A percentile compares a stretch with the other conserved stretches of the same genome.
Evolutionary conservation across 805 yeast genomes (phyloP).

Genomic region (Cyberlindnera petersonii): DNA sequence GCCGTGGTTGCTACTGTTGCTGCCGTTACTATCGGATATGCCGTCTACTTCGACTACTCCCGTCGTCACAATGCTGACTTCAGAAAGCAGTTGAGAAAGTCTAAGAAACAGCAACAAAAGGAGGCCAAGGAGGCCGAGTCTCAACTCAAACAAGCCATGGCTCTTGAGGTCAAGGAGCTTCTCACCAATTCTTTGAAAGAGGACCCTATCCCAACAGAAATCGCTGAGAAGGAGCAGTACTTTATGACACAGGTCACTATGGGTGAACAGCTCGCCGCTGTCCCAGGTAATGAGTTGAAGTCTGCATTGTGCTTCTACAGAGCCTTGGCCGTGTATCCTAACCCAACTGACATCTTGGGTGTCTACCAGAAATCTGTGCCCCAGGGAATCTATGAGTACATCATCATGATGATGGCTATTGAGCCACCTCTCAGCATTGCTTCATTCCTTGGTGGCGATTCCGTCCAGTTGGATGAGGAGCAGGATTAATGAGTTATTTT

Average conservation of each 20-base stretch:
- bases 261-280: slow-evolving; percentile 76
- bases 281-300: slow-evolving; percentile 65
- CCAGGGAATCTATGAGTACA: slow-evolving; percentile 72
- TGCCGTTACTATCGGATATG: slow-evolving; percentile 63
- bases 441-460: slow-evolving; percentile 43
- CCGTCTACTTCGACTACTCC: slow-evolving; percentile 85
- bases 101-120: slow-evolving; percentile 58
- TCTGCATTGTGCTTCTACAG: slow-evolving; percentile 91
- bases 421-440: slow-evolving; percentile 83
- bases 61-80: slow-evolving; percentile 82
- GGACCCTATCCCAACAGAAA: slow-evolving; percentile 73
- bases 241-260: slow-evolving; percentile 79
- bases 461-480: slow-evolving; percentile 22
- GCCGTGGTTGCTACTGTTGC: slow-evolving; percentile 35
- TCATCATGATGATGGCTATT: slow-evolving; percentile 85
- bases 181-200: slow-evolving; percentile 60
- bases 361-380: slow-evolving; percentile 89
- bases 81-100: slow-evolving; percentile 69
- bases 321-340: slow-evolving; percentile 89
- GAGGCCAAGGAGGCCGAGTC: slow-evolving; percentile 50
- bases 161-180: slow-evolving; percentile 56
- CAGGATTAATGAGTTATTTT: slow-evolving; percentile 20
- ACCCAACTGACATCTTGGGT: slow-evolving; percentile 86
- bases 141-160: slow-evolving; percentile 55
- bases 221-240: slow-evolving; percentile 65